Percentiles rank a stretch among this genome's conserved stretches.
Evolutionary conservation across 2,329 filamentous ascomycete genomes (phyloP).

Genomic region (Metarhizium brunneum): DNA sequence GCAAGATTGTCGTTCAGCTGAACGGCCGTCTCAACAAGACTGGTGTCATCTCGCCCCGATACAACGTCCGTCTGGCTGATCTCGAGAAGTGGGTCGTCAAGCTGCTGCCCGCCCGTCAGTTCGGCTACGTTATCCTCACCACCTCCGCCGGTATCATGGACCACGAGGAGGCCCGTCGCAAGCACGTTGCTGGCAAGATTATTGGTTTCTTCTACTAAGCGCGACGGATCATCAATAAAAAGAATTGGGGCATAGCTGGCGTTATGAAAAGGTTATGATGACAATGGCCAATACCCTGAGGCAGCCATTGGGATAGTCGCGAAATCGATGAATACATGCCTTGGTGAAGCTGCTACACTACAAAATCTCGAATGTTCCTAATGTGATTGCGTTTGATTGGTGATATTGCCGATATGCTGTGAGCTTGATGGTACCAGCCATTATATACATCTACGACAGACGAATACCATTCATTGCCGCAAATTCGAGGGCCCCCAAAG

Average conservation of each 20-base stretch:
- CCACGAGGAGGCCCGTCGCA: conserved; percentile 98
- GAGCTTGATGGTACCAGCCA: neutral
- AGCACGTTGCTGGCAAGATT: conserved; percentile 99
- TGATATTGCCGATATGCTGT: neutral
- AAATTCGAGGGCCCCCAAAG: no score
- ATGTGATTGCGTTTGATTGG: neutral
- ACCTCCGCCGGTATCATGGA: conserved; percentile 99
- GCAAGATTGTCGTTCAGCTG: conserved; percentile 99
- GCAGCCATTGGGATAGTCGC: conserved; percentile 21
- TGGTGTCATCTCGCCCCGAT: conserved; percentile 97
- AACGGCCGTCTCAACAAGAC: conserved; percentile 98
- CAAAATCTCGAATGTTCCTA: conserved; percentile 5
- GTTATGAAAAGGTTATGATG: conserved; percentile 24
- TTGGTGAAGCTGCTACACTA: conserved; percentile 23
- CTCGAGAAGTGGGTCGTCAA: conserved; percentile 99
- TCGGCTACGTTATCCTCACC: conserved; percentile 98
- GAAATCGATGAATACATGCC: conserved; percentile 14
- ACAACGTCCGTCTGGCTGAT: conserved; percentile 96
- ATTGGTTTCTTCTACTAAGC: conserved; percentile 98
- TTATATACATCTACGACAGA: no score
- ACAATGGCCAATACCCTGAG: conserved; percentile 26
- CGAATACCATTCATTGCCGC: no score
- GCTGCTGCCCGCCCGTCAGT: conserved; percentile 98
- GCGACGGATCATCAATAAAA: conserved; percentile 15
- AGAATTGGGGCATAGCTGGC: conserved; percentile 25